Evolutionary conservation across 2,329 filamentous ascomycete genomes (phyloP).

Genomic region (Arthrobotrys conoides): DNA sequence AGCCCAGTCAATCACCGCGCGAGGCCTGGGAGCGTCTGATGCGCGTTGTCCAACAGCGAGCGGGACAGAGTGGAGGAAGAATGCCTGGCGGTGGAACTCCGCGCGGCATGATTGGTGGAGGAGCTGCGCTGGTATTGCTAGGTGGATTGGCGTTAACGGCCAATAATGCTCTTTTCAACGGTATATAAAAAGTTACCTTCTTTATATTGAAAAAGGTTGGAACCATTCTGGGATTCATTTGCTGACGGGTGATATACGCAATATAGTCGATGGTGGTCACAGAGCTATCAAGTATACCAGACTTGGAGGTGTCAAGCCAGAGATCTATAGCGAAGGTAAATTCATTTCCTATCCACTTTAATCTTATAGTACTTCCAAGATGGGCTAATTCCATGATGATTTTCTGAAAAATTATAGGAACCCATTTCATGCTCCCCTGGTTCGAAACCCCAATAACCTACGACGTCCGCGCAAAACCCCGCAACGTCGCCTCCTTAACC

Average conservation of each 20-base stretch:
- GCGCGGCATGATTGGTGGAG: slow-evolving; percentile 71
- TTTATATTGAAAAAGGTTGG: too few species aligned
- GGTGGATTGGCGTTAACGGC: slow-evolving; percentile 72
- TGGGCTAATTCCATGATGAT: not conserved
- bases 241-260: slow-evolving; percentile 46
- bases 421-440: slow-evolving; percentile 94
- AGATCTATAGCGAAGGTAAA: slow-evolving; percentile 94
- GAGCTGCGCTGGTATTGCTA: slow-evolving; percentile 72
- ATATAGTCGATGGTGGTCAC: slow-evolving; percentile 91
- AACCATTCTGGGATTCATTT: not conserved
- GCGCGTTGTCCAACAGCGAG: slow-evolving; percentile 69
- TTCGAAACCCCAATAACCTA: slow-evolving; percentile 97
- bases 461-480: slow-evolving; percentile 96
- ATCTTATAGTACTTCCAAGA: not conserved
- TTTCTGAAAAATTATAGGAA: slow-evolving; percentile 72
- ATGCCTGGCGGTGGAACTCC: slow-evolving; percentile 67
- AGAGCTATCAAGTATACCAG: slow-evolving; percentile 98
- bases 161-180: slow-evolving; percentile 79
- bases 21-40: slow-evolving; percentile 76
- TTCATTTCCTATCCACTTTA: not conserved
- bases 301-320: slow-evolving; percentile 90
- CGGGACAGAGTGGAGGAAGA: slow-evolving; percentile 71
- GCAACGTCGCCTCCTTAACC: slow-evolving; percentile 95
- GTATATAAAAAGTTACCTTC: slow-evolving; percentile 66
- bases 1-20: slow-evolving; percentile 71